These are phyloP conservation scores for Gossypium laxum DNA, from an alignment of 441 rosid genomes.

Conservation along the genomic window DNA sequence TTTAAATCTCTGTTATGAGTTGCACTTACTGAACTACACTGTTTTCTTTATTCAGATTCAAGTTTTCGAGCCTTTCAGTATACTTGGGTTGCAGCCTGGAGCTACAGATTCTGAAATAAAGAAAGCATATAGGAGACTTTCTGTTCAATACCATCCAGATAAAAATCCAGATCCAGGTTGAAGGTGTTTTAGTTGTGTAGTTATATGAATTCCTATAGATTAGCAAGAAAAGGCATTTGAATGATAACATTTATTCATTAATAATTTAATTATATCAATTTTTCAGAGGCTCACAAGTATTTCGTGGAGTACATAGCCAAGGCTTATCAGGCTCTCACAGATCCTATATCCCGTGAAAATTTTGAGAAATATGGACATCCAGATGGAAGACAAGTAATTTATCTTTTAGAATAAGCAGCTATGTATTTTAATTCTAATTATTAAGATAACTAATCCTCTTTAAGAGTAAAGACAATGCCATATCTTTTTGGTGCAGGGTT, in stretches of 20 bases:
- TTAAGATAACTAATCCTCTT: background rate
- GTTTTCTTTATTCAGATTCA: conserved; percentile 41
- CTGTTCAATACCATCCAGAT: conserved; percentile 90
- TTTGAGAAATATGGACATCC: conserved; percentile 99
- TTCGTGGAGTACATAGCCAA: conserved; percentile 87
- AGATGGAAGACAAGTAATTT: conserved; percentile 82
- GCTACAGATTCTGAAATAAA: conserved; percentile 76
- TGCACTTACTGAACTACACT: background rate
- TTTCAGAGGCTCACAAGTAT: conserved; percentile 67
- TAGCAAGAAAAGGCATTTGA: conserved; percentile 10
- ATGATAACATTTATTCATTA: conserved; percentile 15
- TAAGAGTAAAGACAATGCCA: conserved; percentile 16
- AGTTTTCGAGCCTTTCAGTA: conserved; percentile 80
- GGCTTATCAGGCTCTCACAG: conserved; percentile 96
- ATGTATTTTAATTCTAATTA: conserved; percentile 7
- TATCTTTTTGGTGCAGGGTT: conserved; percentile 54
- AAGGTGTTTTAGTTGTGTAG: conserved; percentile 18
- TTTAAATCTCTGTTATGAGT: background rate
- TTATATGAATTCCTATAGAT: conserved; percentile 1
- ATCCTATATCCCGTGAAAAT: conserved; percentile 88
- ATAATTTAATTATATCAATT: conserved; percentile 11
- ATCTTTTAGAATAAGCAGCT: background rate
- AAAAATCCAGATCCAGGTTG: conserved; percentile 99
- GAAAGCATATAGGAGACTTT: conserved; percentile 81
- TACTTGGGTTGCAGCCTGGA: conserved; percentile 72